phyloP scores from a whole-genome alignment of 108 stramenopile genomes.

The Skeletonema potamos region DNA sequence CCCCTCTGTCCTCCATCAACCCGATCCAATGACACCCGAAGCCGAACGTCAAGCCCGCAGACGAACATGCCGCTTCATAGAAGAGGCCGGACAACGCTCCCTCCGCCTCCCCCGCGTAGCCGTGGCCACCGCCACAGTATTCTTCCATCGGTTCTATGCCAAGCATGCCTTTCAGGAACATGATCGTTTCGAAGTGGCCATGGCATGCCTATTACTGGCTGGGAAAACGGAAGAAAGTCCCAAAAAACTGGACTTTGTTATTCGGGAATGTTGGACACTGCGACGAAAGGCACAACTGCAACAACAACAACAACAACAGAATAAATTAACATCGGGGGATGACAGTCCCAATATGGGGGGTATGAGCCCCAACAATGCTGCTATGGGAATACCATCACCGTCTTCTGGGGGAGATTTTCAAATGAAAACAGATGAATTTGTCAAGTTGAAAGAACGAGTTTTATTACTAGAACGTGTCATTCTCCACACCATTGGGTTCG shows the following conservation, averaged over 20 bases:
- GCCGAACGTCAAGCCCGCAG: conserved; percentile 67
- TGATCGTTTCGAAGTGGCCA: conserved; percentile 87
- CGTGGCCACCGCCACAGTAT: conserved; percentile 79
- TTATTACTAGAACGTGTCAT: conserved; percentile 85
- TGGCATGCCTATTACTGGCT: conserved; percentile 82
- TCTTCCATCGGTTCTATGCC: conserved; percentile 91
- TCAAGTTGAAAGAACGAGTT: conserved; percentile 79
- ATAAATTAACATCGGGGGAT: conserved; percentile 7
- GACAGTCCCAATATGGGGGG: conserved; percentile 27
- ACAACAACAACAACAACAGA: conserved; percentile 48
- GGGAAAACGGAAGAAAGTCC: conserved; percentile 91
- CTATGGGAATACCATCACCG: conserved; percentile 14
- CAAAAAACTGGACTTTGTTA: conserved; percentile 71
- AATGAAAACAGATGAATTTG: conserved; percentile 71
- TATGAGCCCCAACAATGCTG: conserved; percentile 14
- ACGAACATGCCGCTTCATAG: conserved; percentile 82
- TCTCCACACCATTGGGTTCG: conserved; percentile 88
- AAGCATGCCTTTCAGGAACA: conserved; percentile 85
- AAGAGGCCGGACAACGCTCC: conserved; percentile 73
- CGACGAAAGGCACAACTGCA: conserved; percentile 57
- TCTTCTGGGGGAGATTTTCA: neutral
- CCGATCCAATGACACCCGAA: conserved; percentile 47
- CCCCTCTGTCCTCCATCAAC: conserved; percentile 32
- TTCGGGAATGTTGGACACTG: conserved; percentile 70
- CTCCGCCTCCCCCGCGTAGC: conserved; percentile 78